Conservation (phyloP, 306 rosid species). For the Echinosophora koreensis region DNA sequence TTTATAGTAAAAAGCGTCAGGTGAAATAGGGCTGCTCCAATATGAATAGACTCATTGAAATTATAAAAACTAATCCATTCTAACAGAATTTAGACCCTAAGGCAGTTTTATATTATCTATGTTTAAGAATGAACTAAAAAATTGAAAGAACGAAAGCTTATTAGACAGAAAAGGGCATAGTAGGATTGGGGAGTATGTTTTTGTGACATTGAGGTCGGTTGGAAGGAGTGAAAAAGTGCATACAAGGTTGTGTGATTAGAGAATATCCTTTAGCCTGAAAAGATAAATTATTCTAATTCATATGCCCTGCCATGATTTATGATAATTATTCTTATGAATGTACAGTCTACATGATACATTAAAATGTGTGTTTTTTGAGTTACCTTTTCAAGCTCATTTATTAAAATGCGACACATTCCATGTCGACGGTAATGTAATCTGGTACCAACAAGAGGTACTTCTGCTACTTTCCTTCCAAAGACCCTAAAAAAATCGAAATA, state of each 20-base stretch:
- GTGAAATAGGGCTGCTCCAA: neutral
- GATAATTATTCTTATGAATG: too few relatives aligned
- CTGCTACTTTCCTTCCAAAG: conserved; percentile 82
- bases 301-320: too few relatives aligned
- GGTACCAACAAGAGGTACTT: conserved; percentile 86
- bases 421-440: conserved; percentile 77
- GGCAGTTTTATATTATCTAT: neutral
- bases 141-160: too few relatives aligned
- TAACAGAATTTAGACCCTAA: neutral
- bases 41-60: neutral
- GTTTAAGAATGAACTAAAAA: too few relatives aligned
- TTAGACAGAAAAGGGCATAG: neutral
- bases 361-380: neutral
- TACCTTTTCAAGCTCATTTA: conserved; percentile 91
- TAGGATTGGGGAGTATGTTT: neutral
- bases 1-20: neutral
- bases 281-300: too few relatives aligned
- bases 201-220: too few relatives aligned
- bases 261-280: too few relatives aligned
- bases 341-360: too few relatives aligned
- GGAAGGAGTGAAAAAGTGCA: too few relatives aligned
- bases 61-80: neutral
- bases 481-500: conserved; percentile 60
- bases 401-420: conserved; percentile 88
- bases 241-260: too few relatives aligned